Conservation (phyloP, 805 yeast genomes). For the Teunomyces aglyptinius region DNA sequence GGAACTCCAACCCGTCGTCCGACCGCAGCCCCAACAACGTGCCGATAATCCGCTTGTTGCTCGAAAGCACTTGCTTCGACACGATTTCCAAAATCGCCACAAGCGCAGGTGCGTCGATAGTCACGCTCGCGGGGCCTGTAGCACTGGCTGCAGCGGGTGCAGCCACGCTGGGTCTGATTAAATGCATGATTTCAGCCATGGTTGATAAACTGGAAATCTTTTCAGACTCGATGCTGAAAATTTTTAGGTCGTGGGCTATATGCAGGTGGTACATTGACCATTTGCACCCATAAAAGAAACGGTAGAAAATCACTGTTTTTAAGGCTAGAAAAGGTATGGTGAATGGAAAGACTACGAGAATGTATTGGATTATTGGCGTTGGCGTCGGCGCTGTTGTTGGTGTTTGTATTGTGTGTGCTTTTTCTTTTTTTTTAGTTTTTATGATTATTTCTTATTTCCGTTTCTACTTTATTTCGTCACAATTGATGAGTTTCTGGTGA, state of each 20-base stretch:
- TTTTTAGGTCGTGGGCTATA: neutral
- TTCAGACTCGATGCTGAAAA: constrained; percentile 4
- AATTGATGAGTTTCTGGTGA: no score
- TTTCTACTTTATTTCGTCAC: no score
- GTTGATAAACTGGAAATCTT: constrained; percentile 2
- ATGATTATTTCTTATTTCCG: no score
- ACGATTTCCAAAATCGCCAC: constrained; percentile 75
- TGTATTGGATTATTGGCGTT: no score
- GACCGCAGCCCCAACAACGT: constrained; percentile 78
- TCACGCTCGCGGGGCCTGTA: constrained; percentile 51
- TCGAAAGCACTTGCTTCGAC: constrained; percentile 45
- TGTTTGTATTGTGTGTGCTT: no score
- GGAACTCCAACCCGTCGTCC: constrained; percentile 77
- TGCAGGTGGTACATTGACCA: neutral
- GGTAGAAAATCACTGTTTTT: no score
- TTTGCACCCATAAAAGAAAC: neutral
- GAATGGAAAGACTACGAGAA: no score
- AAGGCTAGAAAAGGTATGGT: no score
- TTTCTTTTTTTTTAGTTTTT: no score
- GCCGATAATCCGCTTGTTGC: constrained; percentile 66
- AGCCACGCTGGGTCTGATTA: constrained; percentile 49
- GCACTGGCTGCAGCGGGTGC: constrained; percentile 46
- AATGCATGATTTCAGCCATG: constrained; percentile 41
- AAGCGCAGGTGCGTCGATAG: constrained; percentile 66
- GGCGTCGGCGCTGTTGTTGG: no score